Conservation (phyloP, 2,329 filamentous ascomycete species). For the Ophiocordyceps australis region DNA sequence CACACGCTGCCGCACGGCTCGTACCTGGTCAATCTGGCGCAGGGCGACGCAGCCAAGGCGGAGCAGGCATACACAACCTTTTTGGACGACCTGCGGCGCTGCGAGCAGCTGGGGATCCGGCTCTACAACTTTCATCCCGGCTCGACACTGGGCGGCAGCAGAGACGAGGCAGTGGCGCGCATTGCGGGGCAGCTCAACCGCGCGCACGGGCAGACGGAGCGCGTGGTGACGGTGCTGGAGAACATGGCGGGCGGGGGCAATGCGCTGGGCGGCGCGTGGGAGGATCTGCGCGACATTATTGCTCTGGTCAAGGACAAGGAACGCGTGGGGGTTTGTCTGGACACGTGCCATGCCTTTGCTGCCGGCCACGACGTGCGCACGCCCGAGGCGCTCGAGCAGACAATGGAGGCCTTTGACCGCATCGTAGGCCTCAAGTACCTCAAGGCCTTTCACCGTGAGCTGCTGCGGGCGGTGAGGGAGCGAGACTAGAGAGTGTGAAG, state of each 20-base stretch:
- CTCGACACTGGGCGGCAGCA: slow-evolving; percentile 50
- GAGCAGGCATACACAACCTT: slow-evolving; percentile 75
- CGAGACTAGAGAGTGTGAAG: no score
- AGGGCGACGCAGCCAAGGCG: slow-evolving; percentile 62
- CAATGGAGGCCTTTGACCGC: slow-evolving; percentile 58
- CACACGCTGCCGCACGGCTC: slow-evolving; percentile 84
- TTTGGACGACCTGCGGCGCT: slow-evolving; percentile 71
- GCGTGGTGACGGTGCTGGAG: slow-evolving; percentile 72
- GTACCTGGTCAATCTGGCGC: slow-evolving; percentile 91
- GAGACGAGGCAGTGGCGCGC: slow-evolving; percentile 52
- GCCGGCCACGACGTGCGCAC: slow-evolving; percentile 80
- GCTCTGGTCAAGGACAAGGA: slow-evolving; percentile 59
- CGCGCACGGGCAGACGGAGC: slow-evolving; percentile 57
- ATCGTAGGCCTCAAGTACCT: slow-evolving; percentile 66
- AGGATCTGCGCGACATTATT: slow-evolving; percentile 78
- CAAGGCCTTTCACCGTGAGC: slow-evolving; percentile 52
- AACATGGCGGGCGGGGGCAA: slow-evolving; percentile 91
- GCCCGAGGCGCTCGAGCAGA: slow-evolving; percentile 52
- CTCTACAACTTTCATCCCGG: slow-evolving; percentile 99
- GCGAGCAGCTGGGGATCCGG: slow-evolving; percentile 67
- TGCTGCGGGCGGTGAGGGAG: no score
- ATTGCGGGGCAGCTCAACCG: slow-evolving; percentile 71
- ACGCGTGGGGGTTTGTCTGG: slow-evolving; percentile 83
- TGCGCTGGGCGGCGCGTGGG: slow-evolving; percentile 68
- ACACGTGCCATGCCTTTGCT: slow-evolving; percentile 93